Base-by-base conservation (phyloP, 2,329 filamentous ascomycete species). In the Aspergillus sp. region DNA sequence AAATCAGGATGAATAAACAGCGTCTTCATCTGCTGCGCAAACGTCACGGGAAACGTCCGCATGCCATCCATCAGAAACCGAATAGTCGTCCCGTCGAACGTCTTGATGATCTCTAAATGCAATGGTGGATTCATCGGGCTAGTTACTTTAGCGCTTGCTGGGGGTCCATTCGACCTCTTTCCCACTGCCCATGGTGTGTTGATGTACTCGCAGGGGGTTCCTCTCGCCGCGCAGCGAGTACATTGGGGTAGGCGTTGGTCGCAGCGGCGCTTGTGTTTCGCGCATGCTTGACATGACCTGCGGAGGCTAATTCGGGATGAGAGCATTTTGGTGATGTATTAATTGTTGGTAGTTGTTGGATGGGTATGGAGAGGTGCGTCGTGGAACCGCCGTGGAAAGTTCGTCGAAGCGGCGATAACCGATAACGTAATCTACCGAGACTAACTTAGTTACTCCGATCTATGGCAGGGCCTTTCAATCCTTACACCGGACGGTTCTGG, bases 241-340 rank as follows among this genome's bases (percentile, higher is more conserved):
- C 61, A 64, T 7, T 48, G 50, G 10, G 61, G 61, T 41, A 45
- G 57, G 5, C 47, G 53, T 41, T 56, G 58, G 42, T 63, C 61
- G 35, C 61, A 64, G 13, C 61, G 58, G 7, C 61, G 56, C 47
- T 63, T 63, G 30, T 53, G 54, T 22, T 55, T 57, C 6, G 54
- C 53, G 46, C 61, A 64, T 25, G 57, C 52, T 51, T 59, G 54
- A 41, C 61, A 64, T 30, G 59, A 61, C 43, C 61, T 53, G 43
- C 59, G 60, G 15, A 62, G 50, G 19, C 38, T 41, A 10, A 19
- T 23, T 22, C n/a, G 7, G 13, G 33, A 17, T 35, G 33, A 35
- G 7, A 13, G 10, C 33, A 35, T 35, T 17, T 17, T 13, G 7
- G 33, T n/a, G 5, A 17, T n/a, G 15, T 35, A 35, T 35, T 5